Base-by-base conservation (phyloP, 768 basidiomycete genomes). In the Paxillus rubicundulus region DNA sequence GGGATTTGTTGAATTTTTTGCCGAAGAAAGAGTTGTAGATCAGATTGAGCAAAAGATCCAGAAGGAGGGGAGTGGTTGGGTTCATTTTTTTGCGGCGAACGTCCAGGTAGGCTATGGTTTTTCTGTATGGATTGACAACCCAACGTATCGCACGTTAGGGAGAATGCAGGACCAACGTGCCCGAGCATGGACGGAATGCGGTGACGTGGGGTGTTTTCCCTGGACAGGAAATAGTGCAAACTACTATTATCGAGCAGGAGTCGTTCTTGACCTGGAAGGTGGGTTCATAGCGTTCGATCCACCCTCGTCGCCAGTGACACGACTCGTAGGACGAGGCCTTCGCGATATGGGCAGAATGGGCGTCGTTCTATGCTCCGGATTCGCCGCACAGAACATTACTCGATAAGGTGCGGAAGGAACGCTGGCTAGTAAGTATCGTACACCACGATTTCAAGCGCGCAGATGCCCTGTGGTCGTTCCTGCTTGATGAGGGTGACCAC, bases 201-300 rank as follows among this genome's bases (percentile, higher is more conserved):
- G 97, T 99, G 7, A 99, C 97, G 1, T 99, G 97, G 97, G 97
- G 95, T 50, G 87, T 98, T 6, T 99, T 99, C 69, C 92, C 94
- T 0, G 97, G 92, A 0, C 90, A 97, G 65, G 97, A 99, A 70
- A 87, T 99, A 42, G 82, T 87, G 2, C 96, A 98, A 63, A 91
- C 96, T 5, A 99, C 97, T 0, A 93, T 98, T 59, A 98, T 99
- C 33, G 97, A 98, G 65, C 82, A 82, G 45, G 88, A 93, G 64
- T 96, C 92, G 13, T 99, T 99, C 77, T 71, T 91, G 33, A 86
- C 92, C 0, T 99, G 97, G 97, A 98, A 95, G 87, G 96, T 94
- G 42, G 45, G 79, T 27, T 10, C 60, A 38, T 13, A 28, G 2
- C 45, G 12, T 36, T 9, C n/a, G 13, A 32, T 27, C 21, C 38